phyloP scores from a whole-genome alignment of 139 green algal genomes.

The Raphidocelis subcapitata region DNA sequence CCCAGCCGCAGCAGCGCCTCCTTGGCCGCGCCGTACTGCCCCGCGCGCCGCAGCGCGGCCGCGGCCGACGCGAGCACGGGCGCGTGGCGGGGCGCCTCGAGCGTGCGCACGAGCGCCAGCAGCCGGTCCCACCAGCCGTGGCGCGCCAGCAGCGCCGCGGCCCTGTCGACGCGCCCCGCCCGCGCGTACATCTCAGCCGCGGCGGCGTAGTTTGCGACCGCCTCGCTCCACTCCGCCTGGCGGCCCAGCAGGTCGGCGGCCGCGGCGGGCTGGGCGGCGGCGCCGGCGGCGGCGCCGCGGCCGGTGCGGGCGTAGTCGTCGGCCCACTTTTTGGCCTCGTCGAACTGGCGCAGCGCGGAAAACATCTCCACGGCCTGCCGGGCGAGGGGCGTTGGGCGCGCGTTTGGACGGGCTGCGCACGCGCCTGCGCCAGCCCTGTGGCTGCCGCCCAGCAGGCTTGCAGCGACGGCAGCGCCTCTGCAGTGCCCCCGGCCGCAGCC shows the following conservation, averaged over 20 bases:
- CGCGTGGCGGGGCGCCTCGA: conserved; percentile 43
- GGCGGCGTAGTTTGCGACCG: conserved; percentile 76
- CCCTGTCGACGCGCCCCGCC: conserved; percentile 67
- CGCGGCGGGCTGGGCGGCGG: background rate
- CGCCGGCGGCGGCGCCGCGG: conserved; percentile 2
- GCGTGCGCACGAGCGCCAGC: conserved; percentile 45
- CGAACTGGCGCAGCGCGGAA: conserved; percentile 78
- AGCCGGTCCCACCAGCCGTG: conserved; percentile 74
- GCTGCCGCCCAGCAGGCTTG: no score
- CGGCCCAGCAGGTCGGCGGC: conserved; percentile 60
- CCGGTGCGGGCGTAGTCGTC: conserved; percentile 56
- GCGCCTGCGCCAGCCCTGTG: no score
- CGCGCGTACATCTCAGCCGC: conserved; percentile 80
- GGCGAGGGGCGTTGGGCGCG: background rate
- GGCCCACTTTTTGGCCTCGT: conserved; percentile 77
- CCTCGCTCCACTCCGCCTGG: conserved; percentile 83
- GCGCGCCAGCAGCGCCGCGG: conserved; percentile 63
- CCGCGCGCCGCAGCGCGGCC: conserved; percentile 28
- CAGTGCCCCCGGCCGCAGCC: no score
- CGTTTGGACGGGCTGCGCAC: no score
- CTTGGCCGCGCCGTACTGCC: conserved; percentile 56
- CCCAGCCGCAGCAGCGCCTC: conserved; percentile 68
- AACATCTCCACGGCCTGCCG: conserved; percentile 78
- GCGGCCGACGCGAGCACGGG: conserved; percentile 24
- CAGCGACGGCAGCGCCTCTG: no score